These are phyloP conservation scores for Paspalum vaginatum DNA, from an alignment of 176 grass and related monocot genomes.

Conservation along the genomic window DNA sequence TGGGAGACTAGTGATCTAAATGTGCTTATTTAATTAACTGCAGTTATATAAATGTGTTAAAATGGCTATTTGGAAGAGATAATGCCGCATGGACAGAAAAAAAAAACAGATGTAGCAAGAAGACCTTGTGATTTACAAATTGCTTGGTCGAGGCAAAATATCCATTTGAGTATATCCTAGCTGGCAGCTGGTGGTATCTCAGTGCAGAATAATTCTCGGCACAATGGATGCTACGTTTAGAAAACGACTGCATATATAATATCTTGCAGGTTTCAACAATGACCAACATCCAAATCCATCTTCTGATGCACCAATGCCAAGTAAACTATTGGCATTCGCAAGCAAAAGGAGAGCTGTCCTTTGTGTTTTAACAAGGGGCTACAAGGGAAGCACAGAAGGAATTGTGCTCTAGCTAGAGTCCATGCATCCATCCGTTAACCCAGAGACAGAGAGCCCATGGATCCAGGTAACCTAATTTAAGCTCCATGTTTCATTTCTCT, in stretches of 20 bases:
- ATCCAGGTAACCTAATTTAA: background rate
- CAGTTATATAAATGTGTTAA: background rate
- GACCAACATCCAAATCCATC: slow-evolving; percentile 9
- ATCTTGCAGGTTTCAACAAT: background rate
- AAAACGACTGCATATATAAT: background rate
- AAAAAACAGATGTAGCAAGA: background rate
- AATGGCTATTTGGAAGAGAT: background rate
- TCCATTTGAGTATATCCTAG: background rate
- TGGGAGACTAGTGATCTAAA: too few species aligned
- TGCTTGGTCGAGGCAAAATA: background rate
- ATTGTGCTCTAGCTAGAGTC: background rate
- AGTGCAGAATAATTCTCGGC: background rate
- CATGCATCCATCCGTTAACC: background rate
- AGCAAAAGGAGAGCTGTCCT: background rate
- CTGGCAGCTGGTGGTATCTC: background rate
- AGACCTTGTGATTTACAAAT: background rate
- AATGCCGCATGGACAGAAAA: background rate
- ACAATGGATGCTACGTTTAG: background rate
- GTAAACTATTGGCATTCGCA: slow-evolving; percentile 3
- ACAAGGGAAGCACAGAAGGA: slow-evolving; percentile 7
- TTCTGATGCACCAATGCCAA: background rate
- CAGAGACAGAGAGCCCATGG: slow-evolving; percentile 4
- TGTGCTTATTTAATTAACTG: background rate
- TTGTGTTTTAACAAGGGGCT: background rate
- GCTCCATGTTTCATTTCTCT: background rate